Evolutionary conservation across 2,329 filamentous ascomycete species (phyloP).

Genomic region (Elsinoe batatas): DNA sequence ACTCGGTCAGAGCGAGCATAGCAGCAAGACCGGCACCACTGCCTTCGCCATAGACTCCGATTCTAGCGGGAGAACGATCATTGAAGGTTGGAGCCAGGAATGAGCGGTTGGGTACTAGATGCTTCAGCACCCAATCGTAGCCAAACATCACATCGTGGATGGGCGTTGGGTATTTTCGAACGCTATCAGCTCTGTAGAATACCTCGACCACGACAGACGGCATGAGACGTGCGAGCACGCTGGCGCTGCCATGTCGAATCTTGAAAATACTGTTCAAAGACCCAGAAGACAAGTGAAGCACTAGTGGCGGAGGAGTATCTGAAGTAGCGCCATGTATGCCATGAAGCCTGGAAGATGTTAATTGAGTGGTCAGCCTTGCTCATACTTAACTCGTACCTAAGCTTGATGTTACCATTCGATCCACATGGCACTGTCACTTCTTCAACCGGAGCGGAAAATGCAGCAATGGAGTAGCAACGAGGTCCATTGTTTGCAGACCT

Average conservation of each 20-base stretch:
- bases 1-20: slow-evolving; percentile 43
- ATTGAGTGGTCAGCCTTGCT: neutral
- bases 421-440: slow-evolving; percentile 27
- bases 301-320: slow-evolving; percentile 22
- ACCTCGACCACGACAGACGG: slow-evolving; percentile 35
- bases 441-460: neutral
- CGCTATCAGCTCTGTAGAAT: slow-evolving; percentile 32
- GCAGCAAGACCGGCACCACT: slow-evolving; percentile 39
- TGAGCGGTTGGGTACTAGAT: slow-evolving; percentile 25
- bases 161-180: slow-evolving; percentile 34
- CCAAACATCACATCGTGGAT: slow-evolving; percentile 39
- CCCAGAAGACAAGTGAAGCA: slow-evolving; percentile 37
- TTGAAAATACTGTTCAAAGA: slow-evolving; percentile 25
- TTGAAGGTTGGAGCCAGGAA: slow-evolving; percentile 21
- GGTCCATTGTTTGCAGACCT: neutral
- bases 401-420: slow-evolving; percentile 33
- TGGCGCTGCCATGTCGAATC: slow-evolving; percentile 24
- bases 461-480: neutral
- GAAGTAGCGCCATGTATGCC: slow-evolving; percentile 22
- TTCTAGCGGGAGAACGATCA: slow-evolving; percentile 22
- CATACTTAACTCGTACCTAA: slow-evolving; percentile 27
- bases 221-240: slow-evolving; percentile 25
- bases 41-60: slow-evolving; percentile 40
- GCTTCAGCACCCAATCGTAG: slow-evolving; percentile 39
- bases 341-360: slow-evolving; percentile 21